Evolutionary conservation across 805 yeast species (phyloP).

Genomic region (Candida caryicola): DNA sequence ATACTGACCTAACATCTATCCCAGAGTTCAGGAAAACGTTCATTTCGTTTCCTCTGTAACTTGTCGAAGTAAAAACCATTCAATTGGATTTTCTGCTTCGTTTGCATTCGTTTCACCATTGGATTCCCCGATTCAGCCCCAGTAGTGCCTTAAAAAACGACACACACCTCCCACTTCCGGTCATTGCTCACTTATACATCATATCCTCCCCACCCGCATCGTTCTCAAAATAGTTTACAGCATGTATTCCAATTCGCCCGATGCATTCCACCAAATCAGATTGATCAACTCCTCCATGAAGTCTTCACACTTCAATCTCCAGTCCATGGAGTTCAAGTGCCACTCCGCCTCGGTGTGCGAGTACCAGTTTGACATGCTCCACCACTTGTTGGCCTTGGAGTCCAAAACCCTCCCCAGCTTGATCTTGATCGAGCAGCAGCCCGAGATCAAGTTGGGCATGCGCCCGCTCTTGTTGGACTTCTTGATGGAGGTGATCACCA

Average conservation of each 20-base stretch:
- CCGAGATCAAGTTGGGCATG: constrained; percentile 44
- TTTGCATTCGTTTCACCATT: not conserved
- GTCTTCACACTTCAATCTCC: constrained; percentile 40
- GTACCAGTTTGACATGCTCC: constrained; percentile 44
- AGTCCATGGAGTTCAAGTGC: constrained; percentile 46
- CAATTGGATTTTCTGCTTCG: not conserved
- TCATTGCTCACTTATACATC: too few relatives aligned
- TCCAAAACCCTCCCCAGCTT: constrained; percentile 20
- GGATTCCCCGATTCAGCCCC: too few relatives aligned
- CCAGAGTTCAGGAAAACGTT: too few relatives aligned
- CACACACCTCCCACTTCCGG: too few relatives aligned
- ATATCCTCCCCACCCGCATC: too few relatives aligned
- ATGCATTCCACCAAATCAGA: constrained; percentile 32
- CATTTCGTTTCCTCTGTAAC: too few relatives aligned
- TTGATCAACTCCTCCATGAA: constrained; percentile 30
- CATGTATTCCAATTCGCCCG: constrained; percentile 24
- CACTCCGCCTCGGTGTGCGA: constrained; percentile 44
- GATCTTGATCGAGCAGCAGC: constrained; percentile 42
- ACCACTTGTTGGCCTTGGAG: constrained; percentile 29
- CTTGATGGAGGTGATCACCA: constrained; percentile 44
- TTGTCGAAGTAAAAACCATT: not conserved
- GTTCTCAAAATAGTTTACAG: not conserved
- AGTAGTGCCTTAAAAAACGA: too few relatives aligned
- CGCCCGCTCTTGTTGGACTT: constrained; percentile 43
- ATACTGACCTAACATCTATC: too few relatives aligned